A percentile compares a stretch with the other conserved stretches of the same genome.
Evolutionary conservation across 495 filamentous ascomycete species (phyloP).

Genomic region (Staphylotrichum tortipilum): DNA sequence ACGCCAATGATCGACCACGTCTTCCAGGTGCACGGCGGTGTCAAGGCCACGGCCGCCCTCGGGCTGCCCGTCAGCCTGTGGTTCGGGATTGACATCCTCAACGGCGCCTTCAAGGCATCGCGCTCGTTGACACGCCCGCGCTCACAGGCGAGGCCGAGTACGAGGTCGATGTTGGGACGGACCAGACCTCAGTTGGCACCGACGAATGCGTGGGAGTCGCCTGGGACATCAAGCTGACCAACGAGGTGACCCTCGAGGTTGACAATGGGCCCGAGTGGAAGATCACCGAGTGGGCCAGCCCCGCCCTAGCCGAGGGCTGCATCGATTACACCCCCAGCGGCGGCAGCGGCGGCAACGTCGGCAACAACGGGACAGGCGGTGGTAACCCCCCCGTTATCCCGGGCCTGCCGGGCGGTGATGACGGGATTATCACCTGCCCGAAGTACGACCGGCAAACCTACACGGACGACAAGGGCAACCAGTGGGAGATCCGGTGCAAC

Average conservation of each 20-base stretch:
- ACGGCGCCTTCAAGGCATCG: slow-evolving; percentile 4
- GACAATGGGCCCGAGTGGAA: background rate
- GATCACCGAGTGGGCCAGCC: slow-evolving; percentile 3
- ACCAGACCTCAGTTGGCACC: background rate
- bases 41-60: slow-evolving; percentile 8
- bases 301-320: background rate
- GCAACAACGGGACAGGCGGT: background rate
- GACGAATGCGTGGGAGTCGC: slow-evolving; percentile 2
- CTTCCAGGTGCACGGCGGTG: slow-evolving; percentile 7
- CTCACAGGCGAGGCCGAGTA: slow-evolving; percentile 3
- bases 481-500: background rate
- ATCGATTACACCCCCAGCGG: background rate
- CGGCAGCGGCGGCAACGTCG: background rate
- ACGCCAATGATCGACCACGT: slow-evolving; percentile 3
- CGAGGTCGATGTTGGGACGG: slow-evolving; percentile 1
- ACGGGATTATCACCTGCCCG: background rate
- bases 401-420: background rate
- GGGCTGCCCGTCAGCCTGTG: slow-evolving; percentile 6
- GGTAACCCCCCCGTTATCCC: background rate
- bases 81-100: slow-evolving; percentile 9
- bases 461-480: background rate
- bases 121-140: slow-evolving; percentile 6
- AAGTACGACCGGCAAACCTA: background rate
- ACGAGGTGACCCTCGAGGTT: slow-evolving; percentile 4
- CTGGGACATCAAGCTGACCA: slow-evolving; percentile 6